phyloP scores from a whole-genome alignment of 495 filamentous ascomycete genomes.

The Penicillium cosmopolitanum region DNA sequence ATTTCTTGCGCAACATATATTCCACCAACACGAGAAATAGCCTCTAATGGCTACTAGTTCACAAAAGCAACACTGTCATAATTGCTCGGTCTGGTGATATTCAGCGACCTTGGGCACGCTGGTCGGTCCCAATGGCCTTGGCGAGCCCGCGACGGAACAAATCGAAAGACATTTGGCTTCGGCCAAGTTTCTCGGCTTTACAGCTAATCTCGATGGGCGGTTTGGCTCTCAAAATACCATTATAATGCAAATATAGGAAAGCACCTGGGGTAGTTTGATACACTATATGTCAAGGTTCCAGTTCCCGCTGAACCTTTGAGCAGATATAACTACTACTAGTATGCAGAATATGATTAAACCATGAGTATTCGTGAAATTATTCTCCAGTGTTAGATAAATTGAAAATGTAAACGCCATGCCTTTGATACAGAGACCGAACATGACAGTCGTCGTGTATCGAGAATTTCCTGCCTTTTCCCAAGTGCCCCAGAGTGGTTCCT shows the following conservation, averaged over 20 bases:
- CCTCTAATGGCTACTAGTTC: neutral
- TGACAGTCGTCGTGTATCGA: conserved; percentile 5
- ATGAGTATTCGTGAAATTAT: neutral
- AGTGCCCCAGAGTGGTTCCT: conserved; percentile 18
- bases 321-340: neutral
- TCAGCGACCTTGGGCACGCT: neutral
- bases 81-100: neutral
- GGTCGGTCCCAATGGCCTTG: neutral
- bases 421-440: conserved; percentile 7
- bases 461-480: conserved; percentile 18
- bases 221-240: no score
- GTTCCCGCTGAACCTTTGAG: no score
- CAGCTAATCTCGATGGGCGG: no score
- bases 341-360: neutral
- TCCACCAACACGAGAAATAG: neutral
- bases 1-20: neutral
- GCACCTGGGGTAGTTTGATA: no score
- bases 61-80: neutral
- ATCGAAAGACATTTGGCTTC: neutral
- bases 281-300: no score
- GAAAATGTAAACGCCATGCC: conserved; percentile 25
- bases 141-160: neutral
- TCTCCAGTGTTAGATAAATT: conserved; percentile 8
- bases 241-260: no score
- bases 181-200: neutral